A percentile compares a stretch with the other conserved stretches of the same genome.
These are phyloP conservation scores for Saxophila tyrrhenica DNA, from an alignment of 495 filamentous ascomycete genomes.

Conservation along the genomic window DNA sequence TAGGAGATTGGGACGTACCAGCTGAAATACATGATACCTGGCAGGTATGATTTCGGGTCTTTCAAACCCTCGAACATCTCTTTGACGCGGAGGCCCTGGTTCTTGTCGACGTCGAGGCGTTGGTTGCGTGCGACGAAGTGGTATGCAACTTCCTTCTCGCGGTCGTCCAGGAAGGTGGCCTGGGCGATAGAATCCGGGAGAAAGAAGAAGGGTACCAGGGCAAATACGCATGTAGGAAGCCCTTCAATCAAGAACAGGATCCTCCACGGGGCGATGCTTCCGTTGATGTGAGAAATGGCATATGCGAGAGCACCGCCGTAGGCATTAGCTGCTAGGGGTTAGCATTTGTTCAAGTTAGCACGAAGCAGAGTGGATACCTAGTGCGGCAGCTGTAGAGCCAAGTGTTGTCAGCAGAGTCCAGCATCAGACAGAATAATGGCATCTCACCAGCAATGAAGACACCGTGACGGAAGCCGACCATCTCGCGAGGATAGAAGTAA, in stretches of 20 bases:
- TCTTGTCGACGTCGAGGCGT: conserved; percentile 11
- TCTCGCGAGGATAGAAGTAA: conserved; percentile 74
- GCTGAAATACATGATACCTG: conserved; percentile 30
- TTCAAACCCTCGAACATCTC: conserved; percentile 17
- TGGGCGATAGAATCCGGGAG: conserved; percentile 62
- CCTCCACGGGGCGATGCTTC: conserved; percentile 61
- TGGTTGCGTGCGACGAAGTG: conserved; percentile 26
- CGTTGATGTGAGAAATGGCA: conserved; percentile 62
- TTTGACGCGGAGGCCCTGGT: conserved; percentile 13
- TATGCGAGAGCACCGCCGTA: conserved; percentile 79
- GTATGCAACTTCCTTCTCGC: conserved; percentile 59
- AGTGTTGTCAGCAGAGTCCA: too few relatives aligned
- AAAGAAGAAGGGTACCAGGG: conserved; percentile 52
- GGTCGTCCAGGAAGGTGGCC: conserved; percentile 56
- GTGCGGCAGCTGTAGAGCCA: background rate
- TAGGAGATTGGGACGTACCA: conserved; percentile 3
- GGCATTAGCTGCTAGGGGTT: conserved; percentile 45
- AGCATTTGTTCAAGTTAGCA: background rate
- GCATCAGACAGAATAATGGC: too few relatives aligned
- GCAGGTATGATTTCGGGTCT: conserved; percentile 42
- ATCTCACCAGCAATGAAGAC: conserved; percentile 61
- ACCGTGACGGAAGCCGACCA: conserved; percentile 65
- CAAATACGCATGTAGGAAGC: conserved; percentile 56
- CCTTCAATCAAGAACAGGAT: conserved; percentile 79
- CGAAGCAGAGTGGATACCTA: background rate